These are phyloP conservation scores for Uncinocarpus reesii DNA, from an alignment of 2,329 filamentous ascomycete genomes.

Conservation along the genomic window DNA sequence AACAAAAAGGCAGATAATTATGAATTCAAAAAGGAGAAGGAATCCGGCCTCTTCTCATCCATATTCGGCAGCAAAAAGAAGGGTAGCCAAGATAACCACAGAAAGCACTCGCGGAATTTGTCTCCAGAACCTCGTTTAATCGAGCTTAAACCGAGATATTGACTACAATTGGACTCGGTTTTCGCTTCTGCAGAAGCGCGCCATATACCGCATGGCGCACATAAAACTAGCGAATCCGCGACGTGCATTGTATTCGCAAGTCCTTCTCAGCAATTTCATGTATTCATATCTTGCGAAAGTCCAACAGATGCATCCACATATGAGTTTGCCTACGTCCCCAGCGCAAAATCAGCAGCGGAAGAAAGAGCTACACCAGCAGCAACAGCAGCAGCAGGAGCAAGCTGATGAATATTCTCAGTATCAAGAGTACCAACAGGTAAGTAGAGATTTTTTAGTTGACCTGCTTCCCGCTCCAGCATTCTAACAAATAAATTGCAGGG, in stretches of 20 bases:
- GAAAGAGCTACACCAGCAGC: conserved; percentile 25
- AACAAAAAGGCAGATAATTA: conserved; percentile 68
- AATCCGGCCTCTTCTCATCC: conserved; percentile 75
- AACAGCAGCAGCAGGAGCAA: conserved; percentile 28
- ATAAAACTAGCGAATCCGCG: conserved; percentile 98
- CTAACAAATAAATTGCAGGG: conserved; percentile 13
- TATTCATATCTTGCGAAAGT: conserved; percentile 98
- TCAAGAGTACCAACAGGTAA: conserved; percentile 37
- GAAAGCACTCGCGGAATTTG: conserved; percentile 64
- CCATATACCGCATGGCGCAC: conserved; percentile 97
- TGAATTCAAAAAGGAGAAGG: conserved; percentile 74
- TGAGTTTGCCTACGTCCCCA: conserved; percentile 72
- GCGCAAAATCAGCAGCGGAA: conserved; percentile 51
- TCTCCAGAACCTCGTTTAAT: conserved; percentile 73
- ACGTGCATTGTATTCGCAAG: conserved; percentile 82
- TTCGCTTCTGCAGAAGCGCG: conserved; percentile 86
- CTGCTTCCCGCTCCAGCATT: not conserved
- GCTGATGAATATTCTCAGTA: conserved; percentile 21
- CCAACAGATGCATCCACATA: conserved; percentile 95
- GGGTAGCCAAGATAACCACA: conserved; percentile 62
- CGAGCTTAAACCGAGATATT: conserved; percentile 68
- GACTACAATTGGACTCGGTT: conserved; percentile 97
- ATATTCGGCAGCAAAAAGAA: conserved; percentile 90
- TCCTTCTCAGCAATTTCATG: conserved; percentile 98
- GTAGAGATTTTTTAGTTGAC: not conserved